Evolutionary conservation across 176 grass and related monocot species (phyloP).

Genomic region (Triticum urartu): DNA sequence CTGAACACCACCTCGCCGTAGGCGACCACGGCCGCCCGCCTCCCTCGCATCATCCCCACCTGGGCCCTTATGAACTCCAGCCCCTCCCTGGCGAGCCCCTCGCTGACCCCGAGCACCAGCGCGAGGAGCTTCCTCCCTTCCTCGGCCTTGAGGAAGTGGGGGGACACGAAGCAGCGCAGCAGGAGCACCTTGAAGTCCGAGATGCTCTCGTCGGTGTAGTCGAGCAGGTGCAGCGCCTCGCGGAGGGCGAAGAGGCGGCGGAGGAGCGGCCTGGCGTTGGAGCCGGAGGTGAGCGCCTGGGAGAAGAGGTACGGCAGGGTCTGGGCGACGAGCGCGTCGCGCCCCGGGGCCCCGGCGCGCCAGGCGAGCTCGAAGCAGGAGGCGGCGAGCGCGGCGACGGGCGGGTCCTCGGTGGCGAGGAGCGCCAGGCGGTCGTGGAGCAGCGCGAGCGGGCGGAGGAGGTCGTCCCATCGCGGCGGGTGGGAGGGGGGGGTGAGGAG

Average conservation of each 20-base stretch:
- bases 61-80: constrained; percentile 69
- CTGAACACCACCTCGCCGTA: constrained; percentile 82
- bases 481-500: constrained; percentile 69
- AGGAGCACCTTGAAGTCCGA: constrained; percentile 77
- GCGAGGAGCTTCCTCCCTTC: constrained; percentile 73
- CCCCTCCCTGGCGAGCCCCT: constrained; percentile 59
- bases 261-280: constrained; percentile 52
- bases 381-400: constrained; percentile 58
- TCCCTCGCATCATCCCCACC: constrained; percentile 55
- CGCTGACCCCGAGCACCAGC: constrained; percentile 65
- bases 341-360: constrained; percentile 49
- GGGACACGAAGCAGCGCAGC: constrained; percentile 65
- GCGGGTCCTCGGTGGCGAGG: constrained; percentile 53
- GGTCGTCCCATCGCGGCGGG: constrained; percentile 40
- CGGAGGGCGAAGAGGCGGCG: constrained; percentile 68
- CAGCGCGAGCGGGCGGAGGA: constrained; percentile 47
- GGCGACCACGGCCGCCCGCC: constrained; percentile 61
- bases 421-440: constrained; percentile 66
- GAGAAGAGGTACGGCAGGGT: constrained; percentile 84
- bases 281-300: constrained; percentile 48
- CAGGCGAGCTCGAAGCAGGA: constrained; percentile 75
- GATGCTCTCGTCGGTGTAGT: constrained; percentile 90
- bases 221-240: constrained; percentile 75
- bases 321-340: constrained; percentile 74
- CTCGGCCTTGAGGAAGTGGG: constrained; percentile 66